Evolutionary conservation across 2,329 filamentous ascomycete genomes (phyloP).

Genomic region (Claviceps citrina): DNA sequence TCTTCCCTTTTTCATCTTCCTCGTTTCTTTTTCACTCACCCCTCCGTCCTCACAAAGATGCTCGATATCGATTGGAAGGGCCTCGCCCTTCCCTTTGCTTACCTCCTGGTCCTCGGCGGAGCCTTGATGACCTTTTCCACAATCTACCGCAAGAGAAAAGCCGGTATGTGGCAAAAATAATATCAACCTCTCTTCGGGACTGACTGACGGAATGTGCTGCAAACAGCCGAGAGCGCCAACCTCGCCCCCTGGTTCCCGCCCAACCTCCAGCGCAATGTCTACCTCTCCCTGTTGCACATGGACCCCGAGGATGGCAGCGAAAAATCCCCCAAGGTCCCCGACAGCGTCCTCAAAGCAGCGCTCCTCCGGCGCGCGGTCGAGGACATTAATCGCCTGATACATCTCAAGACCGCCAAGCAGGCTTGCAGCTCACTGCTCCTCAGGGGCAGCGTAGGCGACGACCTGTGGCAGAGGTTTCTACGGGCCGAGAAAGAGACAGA

Average conservation of each 20-base stretch:
- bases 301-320: slow-evolving; percentile 45
- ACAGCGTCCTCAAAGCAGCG: slow-evolving; percentile 74
- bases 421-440: slow-evolving; percentile 72
- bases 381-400: slow-evolving; percentile 82
- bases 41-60: slow-evolving; percentile 3
- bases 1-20: no score
- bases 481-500: slow-evolving; percentile 96
- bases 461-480: slow-evolving; percentile 83
- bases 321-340: slow-evolving; percentile 57
- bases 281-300: slow-evolving; percentile 80
- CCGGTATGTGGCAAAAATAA: slow-evolving; percentile 35
- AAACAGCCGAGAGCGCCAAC: slow-evolving; percentile 57
- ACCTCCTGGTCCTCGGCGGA: slow-evolving; percentile 73
- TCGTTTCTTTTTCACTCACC: no score
- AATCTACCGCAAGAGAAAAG: slow-evolving; percentile 85
- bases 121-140: slow-evolving; percentile 84
- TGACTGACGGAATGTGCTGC: background rate
- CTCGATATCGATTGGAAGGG: slow-evolving; percentile 57
- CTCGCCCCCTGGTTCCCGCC: slow-evolving; percentile 89
- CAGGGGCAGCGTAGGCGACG: slow-evolving; percentile 85
- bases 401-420: slow-evolving; percentile 76
- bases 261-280: slow-evolving; percentile 85
- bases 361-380: slow-evolving; percentile 79
- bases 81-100: slow-evolving; percentile 75
- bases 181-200: no score